These are phyloP conservation scores for Cinnamomum chago DNA, from an alignment of 164 flowering plant species.

Conservation along the genomic window DNA sequence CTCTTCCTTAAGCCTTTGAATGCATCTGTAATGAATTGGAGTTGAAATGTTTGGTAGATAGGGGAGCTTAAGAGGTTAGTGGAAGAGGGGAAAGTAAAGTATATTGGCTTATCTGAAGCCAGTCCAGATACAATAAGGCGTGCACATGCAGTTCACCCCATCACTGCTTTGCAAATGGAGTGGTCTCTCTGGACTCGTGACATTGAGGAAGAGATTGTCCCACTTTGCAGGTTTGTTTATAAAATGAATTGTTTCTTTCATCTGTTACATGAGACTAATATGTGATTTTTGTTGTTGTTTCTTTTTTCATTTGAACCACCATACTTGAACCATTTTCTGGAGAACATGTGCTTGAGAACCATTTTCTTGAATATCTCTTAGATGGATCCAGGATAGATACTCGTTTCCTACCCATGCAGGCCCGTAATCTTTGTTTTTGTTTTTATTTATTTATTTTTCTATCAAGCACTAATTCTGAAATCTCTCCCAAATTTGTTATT, in stretches of 20 bases:
- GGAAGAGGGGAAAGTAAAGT: conserved; percentile 14
- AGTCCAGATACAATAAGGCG: conserved; percentile 23
- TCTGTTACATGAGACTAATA: neutral
- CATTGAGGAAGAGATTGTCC: conserved; percentile 25
- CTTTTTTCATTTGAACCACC: too few relatives aligned
- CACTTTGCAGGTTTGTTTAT: conserved; percentile 26
- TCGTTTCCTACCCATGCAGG: too few relatives aligned
- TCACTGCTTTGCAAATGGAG: conserved; percentile 27
- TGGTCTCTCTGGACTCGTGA: conserved; percentile 28
- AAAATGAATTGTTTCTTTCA: neutral
- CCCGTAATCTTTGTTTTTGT: too few relatives aligned
- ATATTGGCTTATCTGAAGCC: conserved; percentile 21
- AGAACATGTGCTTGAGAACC: too few relatives aligned
- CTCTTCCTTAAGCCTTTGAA: neutral
- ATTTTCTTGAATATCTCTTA: too few relatives aligned
- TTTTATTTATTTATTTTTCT: too few relatives aligned
- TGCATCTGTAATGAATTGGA: neutral
- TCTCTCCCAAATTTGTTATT: too few relatives aligned
- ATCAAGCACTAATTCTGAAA: too few relatives aligned
- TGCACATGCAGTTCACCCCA: conserved; percentile 29
- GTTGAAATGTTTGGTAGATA: conserved; percentile 7
- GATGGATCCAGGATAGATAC: too few relatives aligned
- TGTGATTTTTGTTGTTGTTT: neutral
- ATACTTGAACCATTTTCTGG: too few relatives aligned
- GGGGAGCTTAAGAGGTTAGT: conserved; percentile 21